These are phyloP conservation scores for Populus alba DNA, from an alignment of 345 rosid species.

Conservation along the genomic window DNA sequence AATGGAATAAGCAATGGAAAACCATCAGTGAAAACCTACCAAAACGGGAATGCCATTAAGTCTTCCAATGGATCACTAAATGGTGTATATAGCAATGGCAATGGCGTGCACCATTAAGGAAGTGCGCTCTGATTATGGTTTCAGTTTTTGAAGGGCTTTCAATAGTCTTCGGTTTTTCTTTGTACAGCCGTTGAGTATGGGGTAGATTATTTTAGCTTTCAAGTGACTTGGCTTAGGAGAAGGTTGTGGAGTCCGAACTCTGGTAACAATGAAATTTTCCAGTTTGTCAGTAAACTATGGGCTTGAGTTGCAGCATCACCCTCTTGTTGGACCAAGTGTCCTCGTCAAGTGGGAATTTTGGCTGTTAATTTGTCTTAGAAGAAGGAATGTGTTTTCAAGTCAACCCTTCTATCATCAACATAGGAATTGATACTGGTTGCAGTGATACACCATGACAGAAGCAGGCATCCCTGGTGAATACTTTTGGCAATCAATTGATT, in stretches of 20 bases:
- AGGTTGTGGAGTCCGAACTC: conserved; percentile 17
- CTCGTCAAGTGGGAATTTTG: conserved; percentile 1
- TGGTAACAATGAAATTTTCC: conserved; percentile 1
- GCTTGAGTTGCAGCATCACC: background rate
- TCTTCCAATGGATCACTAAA: conserved; percentile 36
- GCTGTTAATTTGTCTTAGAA: background rate
- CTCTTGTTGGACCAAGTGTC: background rate
- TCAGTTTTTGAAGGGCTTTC: conserved; percentile 21
- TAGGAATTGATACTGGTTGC: background rate
- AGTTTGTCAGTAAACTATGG: background rate
- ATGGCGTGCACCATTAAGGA: conserved; percentile 43
- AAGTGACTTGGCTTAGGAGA: conserved; percentile 11
- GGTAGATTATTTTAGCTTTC: conserved; percentile 15
- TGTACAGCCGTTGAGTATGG: conserved; percentile 40
- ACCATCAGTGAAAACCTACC: conserved; percentile 32
- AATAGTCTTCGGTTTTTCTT: conserved; percentile 19
- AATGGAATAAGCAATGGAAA: conserved; percentile 49
- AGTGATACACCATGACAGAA: background rate
- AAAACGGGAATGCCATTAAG: conserved; percentile 43
- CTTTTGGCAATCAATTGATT: background rate
- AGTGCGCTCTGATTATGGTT: background rate
- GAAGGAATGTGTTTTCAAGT: background rate
- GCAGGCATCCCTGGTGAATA: background rate
- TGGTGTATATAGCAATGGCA: conserved; percentile 57
- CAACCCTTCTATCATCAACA: background rate